Evolutionary conservation across 257 asterid genomes (phyloP), one percentile per base, ranked within the genome.

Genomic region (Solanum rostratum): DNA sequence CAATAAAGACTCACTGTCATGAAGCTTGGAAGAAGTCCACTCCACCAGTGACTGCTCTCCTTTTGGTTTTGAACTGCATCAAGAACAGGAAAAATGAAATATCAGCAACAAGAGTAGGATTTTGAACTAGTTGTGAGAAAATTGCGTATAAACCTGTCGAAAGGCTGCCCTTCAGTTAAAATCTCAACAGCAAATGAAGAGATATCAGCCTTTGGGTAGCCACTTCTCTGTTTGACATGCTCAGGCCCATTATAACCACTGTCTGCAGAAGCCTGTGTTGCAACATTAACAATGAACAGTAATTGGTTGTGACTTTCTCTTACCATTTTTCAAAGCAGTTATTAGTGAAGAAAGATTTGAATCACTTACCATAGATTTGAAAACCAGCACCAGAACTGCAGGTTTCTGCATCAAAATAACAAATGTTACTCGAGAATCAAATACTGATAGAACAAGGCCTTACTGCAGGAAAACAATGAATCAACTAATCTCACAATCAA

Each of bases 121-220:
- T n/a, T 18, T 2, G 43, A 74, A 79, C 19, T 43, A 80, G 24
- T 10, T 53, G n/a, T 29, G 74, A 57, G 82, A 18, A 59, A 81
- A 66, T 27, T n/a, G 62, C 4, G 4, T 33, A 43, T 27, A 13
- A 87, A 95, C 98, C 89, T 86, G 90, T 93, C 97, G 82, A 90
- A 90, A 71, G 98, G 94, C 85, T 41, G 88, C 87, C 96, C 90
- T 89, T 95, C 98, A 20, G 98, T 91, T 89, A 96, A 78, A 88
- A 96, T 92, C 92, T 96, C 99, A 68, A 96, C 97, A 3, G 97
- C 99, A 49, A 92, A 93, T 69, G 97, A 92, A 76, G 91, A 93
- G 19, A 93, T 89, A 83, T 94, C 99, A 46, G 95, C 93, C 87
- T 92, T 96, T 29, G 91, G 87, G 88, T 89, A 91, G 80, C 88